phyloP scores from a whole-genome alignment of 2,329 filamentous ascomycete genomes.

The Aspergillus sp. region DNA sequence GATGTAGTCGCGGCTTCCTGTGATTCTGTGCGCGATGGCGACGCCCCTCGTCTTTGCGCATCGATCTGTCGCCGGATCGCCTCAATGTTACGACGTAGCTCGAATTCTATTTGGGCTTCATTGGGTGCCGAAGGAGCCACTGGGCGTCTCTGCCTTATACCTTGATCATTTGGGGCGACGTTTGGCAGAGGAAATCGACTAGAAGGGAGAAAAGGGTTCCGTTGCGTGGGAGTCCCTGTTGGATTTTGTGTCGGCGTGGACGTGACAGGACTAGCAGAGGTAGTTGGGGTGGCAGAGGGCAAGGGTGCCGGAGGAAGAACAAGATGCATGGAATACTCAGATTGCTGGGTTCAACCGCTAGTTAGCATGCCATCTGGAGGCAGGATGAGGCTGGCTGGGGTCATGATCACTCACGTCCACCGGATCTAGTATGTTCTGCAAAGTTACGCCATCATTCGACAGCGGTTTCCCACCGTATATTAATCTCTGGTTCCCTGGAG shows the following conservation, averaged over 20 bases:
- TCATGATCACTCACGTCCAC: constrained; percentile 40
- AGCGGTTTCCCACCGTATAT: constrained; percentile 56
- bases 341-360: constrained; percentile 11
- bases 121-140: constrained; percentile 1
- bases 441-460: constrained; percentile 42
- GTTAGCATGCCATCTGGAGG: neutral
- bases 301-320: constrained; percentile 35
- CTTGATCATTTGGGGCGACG: constrained; percentile 1
- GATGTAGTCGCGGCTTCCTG: constrained; percentile 3
- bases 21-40: constrained; percentile 1
- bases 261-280: constrained; percentile 3
- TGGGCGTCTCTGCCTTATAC: constrained; percentile 9
- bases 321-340: constrained; percentile 35
- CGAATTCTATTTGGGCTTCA: constrained; percentile 14
- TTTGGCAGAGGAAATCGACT: constrained; percentile 3
- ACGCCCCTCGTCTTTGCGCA: constrained; percentile 8
- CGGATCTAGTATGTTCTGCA: constrained; percentile 48
- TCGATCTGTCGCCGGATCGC: constrained; percentile 16
- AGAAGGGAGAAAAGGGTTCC: constrained; percentile 4
- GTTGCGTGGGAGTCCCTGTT: constrained; percentile 7
- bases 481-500: constrained; percentile 48
- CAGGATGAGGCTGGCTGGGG: too few species aligned
- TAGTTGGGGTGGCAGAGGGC: constrained; percentile 5
- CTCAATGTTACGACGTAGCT: constrained; percentile 18
- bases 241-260: constrained; percentile 2